These are phyloP conservation scores for Batkoa obscura DNA, from an alignment of 371 early-diverging fungal genomes.

Conservation along the genomic window DNA sequence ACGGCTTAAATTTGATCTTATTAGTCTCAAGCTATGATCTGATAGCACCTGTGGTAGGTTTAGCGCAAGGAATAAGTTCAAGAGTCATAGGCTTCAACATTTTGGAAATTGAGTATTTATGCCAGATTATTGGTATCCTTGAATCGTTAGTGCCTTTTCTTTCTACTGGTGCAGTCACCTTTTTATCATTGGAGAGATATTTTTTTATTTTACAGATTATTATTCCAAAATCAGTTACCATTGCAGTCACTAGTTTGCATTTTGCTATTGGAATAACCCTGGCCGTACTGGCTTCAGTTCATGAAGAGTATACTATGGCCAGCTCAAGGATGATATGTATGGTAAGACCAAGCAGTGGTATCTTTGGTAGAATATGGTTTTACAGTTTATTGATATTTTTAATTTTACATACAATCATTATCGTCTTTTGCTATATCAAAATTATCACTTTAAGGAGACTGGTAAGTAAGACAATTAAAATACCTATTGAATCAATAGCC, in stretches of 20 bases:
- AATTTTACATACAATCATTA: background rate
- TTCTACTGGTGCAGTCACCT: background rate
- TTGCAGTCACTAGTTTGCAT: background rate
- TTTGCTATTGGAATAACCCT: background rate
- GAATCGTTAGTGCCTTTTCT: background rate
- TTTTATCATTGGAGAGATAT: background rate
- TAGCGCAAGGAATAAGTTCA: background rate
- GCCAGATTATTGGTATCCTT: background rate
- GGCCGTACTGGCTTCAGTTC: background rate
- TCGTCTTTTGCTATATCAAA: background rate
- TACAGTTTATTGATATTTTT: background rate
- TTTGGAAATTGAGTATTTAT: background rate
- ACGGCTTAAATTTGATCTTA: background rate
- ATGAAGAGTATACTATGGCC: background rate
- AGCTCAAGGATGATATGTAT: background rate
- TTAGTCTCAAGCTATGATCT: background rate
- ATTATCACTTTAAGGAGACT: background rate
- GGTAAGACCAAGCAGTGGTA: background rate
- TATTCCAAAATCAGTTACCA: too few species aligned
- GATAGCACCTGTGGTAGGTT: background rate
- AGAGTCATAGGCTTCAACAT: background rate
- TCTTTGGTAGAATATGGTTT: background rate
- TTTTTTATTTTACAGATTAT: background rate
- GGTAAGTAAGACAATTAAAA: too few species aligned
- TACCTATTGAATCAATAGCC: too few species aligned